Percentiles rank a stretch among this genome's conserved stretches.
Conservation (phyloP, 129 eudicot genomes). For the Lactuca sativa region DNA sequence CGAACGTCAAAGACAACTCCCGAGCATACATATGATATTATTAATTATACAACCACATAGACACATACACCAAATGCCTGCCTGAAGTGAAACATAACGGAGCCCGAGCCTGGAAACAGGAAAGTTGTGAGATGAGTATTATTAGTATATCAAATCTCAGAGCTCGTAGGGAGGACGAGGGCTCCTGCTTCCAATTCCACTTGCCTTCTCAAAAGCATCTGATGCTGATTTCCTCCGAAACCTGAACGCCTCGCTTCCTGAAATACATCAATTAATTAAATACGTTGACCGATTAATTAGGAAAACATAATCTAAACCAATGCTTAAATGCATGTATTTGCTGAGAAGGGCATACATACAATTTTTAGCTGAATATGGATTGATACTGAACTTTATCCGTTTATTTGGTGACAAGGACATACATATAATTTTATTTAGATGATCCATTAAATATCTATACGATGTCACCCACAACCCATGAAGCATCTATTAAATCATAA, state of each 20-base stretch:
- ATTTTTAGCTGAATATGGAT: no score
- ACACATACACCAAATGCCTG: not conserved
- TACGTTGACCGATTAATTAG: not conserved
- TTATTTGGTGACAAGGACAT: no score
- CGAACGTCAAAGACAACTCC: not conserved
- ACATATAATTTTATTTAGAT: no score
- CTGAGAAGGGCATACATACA: no score
- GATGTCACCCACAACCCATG: no score
- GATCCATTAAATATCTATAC: no score
- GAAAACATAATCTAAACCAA: not conserved
- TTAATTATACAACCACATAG: not conserved
- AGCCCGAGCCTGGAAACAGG: not conserved
- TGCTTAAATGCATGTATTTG: no score
- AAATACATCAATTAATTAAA: not conserved
- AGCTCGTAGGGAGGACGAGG: constrained; percentile 83
- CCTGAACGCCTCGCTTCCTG: constrained; percentile 52
- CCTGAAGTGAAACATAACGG: not conserved
- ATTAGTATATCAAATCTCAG: constrained; percentile 38
- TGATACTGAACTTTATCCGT: no score
- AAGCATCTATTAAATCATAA: no score
- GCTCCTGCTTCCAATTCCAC: constrained; percentile 67
- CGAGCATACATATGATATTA: not conserved
- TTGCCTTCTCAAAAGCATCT: constrained; percentile 64
- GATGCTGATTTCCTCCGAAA: constrained; percentile 70
- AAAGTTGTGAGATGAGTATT: not conserved